Base-by-base conservation (phyloP, 331 rosid species). In the Arachis monticola region DNA sequence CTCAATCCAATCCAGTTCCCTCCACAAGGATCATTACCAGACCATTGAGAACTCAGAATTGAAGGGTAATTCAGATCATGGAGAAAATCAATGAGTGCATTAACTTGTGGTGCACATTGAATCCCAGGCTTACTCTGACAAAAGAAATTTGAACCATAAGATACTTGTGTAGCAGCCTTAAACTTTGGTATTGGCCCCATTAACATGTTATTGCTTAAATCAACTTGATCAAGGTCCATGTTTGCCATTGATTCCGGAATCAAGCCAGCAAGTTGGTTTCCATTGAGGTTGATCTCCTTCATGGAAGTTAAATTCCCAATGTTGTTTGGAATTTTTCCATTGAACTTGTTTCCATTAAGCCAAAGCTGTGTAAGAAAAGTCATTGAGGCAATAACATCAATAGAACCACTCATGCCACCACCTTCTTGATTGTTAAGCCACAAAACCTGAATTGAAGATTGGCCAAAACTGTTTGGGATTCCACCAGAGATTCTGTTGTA, bases 311-410 rank as follows among this genome's bases (percentile, higher is more conserved):
- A 76, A 73, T 80, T 84, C 1, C 88, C 96, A 41, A 90, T 88
- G 65, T 70, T 83, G 8, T 75, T 79, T 0, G 96, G 96, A 75
- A 92, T 92, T 41, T 80, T 59, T 44, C 96, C 91, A 0, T 78
- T 73, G 79, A 92, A 92, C 30, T 78, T 73, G 84, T 92, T 92
- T 65, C 97, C 96, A 67, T 90, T 96, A 27, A 92, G 79, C 97
- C 97, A 92, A 66, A 82, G 79, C 46, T 86, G 89, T 44, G 72
- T 80, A 67, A 89, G 71, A 10, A 61, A 79, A 22, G 90, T 68
- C 96, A 90, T 90, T 38, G 92, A 85, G 14, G 85, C 81, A 62
- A 88, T 70, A 31, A 84, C 91, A 77, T 83, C 88, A 13, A 92
- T 81, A 10, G 88, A 56, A 70, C 97, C 94, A 0, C 83, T 72